Evolutionary conservation across 176 grass and related monocot genomes (phyloP), one percentile per base, ranked within the genome.

Genomic region (Pontederia paniculata): DNA sequence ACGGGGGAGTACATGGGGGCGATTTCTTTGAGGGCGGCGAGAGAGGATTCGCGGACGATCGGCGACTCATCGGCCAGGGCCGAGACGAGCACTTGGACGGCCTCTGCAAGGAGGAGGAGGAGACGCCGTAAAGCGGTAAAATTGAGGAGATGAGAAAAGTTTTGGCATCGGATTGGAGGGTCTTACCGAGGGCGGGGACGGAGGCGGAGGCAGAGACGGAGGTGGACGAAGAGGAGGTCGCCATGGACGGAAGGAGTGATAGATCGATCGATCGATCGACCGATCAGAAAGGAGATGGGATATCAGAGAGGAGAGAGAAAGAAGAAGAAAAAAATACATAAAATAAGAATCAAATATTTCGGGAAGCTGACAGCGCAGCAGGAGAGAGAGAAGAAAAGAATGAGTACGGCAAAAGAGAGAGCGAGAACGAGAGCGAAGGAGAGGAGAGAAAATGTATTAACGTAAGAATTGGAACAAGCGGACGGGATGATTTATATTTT

Each of bases 21-120:
- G 50, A 97, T 87, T 64, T 90, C 83, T 73, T 76, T 81, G 9
- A 90, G 80, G 15, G 91, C 80, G 2, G 71, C 71, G 58, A 97
- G 73, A 44, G 91, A 88, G 47, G 91, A 78, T 69, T 87, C 83
- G 10, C 86, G 73, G 63, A 79, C 91, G 52, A 76, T 48, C 0
- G 74, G 66, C 6, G 82, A 87, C 37, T 90, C 91, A 21, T 97
- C 91, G 37, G 77, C 86, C 76, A 97, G 79, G 44, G 91, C 89
- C 60, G 80, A 59, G 58, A 97, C 86, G 68, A 97, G 83, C 48
- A 97, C 79, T 74, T 89, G 85, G 55, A 97, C 91, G 58, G 91
- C 85, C 77, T 97, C 91, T 97, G 80, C 8, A 11, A 21, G 4
- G 58, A 53, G 37, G 54, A 21, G 47, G 23, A 60, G 54, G 50